A percentile compares a stretch with the other conserved stretches of the same genome.
Conservation (phyloP, 108 stramenopile species). For the Aurantiochytrium sp. region DNA sequence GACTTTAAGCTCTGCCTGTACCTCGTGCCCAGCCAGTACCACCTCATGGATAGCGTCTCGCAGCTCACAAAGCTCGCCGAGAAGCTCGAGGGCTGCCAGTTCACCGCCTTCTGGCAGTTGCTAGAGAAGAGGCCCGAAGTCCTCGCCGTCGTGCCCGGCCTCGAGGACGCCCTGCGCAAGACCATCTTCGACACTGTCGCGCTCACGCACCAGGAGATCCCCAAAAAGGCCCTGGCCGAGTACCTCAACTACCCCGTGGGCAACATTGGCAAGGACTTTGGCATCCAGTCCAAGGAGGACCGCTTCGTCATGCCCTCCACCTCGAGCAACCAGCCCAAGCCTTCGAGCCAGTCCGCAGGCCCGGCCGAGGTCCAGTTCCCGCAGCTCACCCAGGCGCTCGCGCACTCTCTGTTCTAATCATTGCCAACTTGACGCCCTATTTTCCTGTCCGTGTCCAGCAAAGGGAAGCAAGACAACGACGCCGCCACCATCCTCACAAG, state of each 20-base stretch:
- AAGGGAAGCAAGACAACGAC: too few species aligned
- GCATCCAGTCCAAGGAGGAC: background rate
- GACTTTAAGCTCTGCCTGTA: constrained; percentile 29
- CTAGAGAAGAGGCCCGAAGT: constrained; percentile 1
- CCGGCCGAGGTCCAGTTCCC: background rate
- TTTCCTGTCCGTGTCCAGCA: too few species aligned
- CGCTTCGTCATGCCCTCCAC: background rate
- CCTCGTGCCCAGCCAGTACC: constrained; percentile 17
- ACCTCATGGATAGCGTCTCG: constrained; percentile 19
- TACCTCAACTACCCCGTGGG: constrained; percentile 11
- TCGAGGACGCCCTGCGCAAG: constrained; percentile 2
- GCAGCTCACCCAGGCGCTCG: background rate
- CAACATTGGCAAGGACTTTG: constrained; percentile 5
- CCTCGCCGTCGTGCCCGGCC: background rate
- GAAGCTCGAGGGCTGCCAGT: constrained; percentile 23
- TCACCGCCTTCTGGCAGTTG: constrained; percentile 25
- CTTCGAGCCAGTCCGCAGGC: background rate
- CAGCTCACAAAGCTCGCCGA: constrained; percentile 23
- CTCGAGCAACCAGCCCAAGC: background rate
- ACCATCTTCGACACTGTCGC: background rate
- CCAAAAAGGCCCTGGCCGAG: background rate
- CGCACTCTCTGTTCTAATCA: background rate
- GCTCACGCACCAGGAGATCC: constrained; percentile 17
- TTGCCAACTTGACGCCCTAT: too few species aligned
- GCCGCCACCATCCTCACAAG: too few species aligned